These are phyloP conservation scores for Tubosaeta brunneosetosa DNA, from an alignment of 768 basidiomycete genomes.

Conservation along the genomic window DNA sequence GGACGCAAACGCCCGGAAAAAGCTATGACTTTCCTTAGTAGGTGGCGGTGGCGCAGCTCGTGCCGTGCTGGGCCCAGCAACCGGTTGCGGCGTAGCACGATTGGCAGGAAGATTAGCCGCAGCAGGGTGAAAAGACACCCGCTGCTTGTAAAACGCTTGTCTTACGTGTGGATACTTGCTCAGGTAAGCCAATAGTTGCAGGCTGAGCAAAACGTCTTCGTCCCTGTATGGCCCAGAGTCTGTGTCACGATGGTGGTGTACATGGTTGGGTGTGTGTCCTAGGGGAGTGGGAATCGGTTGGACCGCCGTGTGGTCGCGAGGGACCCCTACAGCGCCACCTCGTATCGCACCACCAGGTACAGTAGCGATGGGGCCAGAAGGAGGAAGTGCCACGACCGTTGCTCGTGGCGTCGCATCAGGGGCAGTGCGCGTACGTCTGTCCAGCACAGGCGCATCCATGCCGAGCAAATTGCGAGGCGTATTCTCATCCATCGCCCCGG, in stretches of 20 bases:
- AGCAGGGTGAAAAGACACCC: slow-evolving; percentile 78
- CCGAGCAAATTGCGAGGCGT: slow-evolving; percentile 26
- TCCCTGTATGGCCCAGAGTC: slow-evolving; percentile 78
- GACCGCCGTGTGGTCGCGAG: slow-evolving; percentile 16
- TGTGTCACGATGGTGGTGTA: slow-evolving; percentile 36
- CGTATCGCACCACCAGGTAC: slow-evolving; percentile 15
- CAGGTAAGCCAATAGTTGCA: slow-evolving; percentile 93
- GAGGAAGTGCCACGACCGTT: slow-evolving; percentile 52
- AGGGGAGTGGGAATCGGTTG: slow-evolving; percentile 14
- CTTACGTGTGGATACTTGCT: slow-evolving; percentile 98
- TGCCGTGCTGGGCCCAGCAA: slow-evolving; percentile 24
- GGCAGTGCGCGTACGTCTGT: slow-evolving; percentile 35
- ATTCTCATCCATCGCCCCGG: slow-evolving; percentile 60
- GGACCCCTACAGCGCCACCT: slow-evolving; percentile 6
- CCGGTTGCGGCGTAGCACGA: slow-evolving; percentile 22
- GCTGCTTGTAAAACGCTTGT: slow-evolving; percentile 89
- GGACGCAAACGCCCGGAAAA: slow-evolving; percentile 44
- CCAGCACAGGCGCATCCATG: slow-evolving; percentile 23
- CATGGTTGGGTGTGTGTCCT: slow-evolving; percentile 28
- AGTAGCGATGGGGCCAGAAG: slow-evolving; percentile 12
- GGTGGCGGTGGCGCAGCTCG: slow-evolving; percentile 15
- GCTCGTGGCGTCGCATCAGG: slow-evolving; percentile 65
- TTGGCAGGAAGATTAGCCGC: slow-evolving; percentile 41
- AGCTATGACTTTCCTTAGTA: slow-evolving; percentile 34
- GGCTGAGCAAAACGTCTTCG: slow-evolving; percentile 85